Evolutionary conservation across 2,329 filamentous ascomycete species (phyloP).

Genomic region (Phyllosticta citribraziliensis): DNA sequence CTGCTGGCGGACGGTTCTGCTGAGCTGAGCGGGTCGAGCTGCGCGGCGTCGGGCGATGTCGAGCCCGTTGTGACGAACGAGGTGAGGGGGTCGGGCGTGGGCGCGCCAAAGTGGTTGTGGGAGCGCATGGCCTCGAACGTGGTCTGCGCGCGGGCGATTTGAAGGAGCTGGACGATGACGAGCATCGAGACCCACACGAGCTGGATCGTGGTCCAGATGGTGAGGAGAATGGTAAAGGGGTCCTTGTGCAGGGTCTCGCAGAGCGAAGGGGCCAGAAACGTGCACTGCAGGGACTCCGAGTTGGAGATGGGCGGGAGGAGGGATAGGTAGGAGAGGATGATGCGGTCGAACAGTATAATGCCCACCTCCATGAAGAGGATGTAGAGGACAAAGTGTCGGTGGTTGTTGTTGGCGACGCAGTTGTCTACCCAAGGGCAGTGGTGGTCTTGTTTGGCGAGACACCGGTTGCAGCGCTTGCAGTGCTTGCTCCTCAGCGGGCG

Average conservation of each 20-base stretch:
- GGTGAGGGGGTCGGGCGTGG: conserved; percentile 50
- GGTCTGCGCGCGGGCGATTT: conserved; percentile 85
- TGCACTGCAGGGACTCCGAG: conserved; percentile 41
- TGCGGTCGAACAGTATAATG: conserved; percentile 59
- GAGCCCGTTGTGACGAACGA: conserved; percentile 66
- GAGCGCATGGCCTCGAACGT: conserved; percentile 96
- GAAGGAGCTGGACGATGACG: conserved; percentile 82
- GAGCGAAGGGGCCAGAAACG: conserved; percentile 60
- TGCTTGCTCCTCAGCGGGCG: conserved; percentile 92
- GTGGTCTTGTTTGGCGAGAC: conserved; percentile 93
- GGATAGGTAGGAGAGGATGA: conserved; percentile 58
- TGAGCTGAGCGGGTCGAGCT: conserved; percentile 55
- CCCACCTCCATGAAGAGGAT: conserved; percentile 68
- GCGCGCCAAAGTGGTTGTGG: conserved; percentile 49
- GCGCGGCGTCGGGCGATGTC: conserved; percentile 55
- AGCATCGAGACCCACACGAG: conserved; percentile 97
- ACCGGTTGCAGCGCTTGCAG: conserved; percentile 81
- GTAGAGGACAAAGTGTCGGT: conserved; percentile 91
- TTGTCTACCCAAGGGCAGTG: conserved; percentile 98
- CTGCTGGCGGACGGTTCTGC: conserved; percentile 25
- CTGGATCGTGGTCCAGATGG: conserved; percentile 72
- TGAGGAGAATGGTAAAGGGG: conserved; percentile 70
- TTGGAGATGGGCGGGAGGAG: conserved; percentile 21
- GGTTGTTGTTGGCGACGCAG: conserved; percentile 90
- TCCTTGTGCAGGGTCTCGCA: conserved; percentile 74